Base-by-base conservation (phyloP, 2,329 filamentous ascomycete genomes). In the Penicillium psychrosexuale region DNA sequence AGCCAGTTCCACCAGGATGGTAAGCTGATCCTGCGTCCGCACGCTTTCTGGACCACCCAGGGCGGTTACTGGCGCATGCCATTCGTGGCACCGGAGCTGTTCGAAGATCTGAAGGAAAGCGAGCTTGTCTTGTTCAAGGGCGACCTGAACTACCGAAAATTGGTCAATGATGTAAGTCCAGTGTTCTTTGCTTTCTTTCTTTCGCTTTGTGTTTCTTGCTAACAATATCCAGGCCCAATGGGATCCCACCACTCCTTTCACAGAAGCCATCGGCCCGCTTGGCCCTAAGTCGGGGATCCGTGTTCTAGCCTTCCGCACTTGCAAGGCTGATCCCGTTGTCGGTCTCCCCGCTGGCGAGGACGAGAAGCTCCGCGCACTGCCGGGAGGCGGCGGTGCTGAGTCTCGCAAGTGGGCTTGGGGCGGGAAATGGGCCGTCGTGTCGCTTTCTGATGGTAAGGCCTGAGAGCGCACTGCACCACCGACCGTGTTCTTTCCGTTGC, bases 81-180 rank as follows among this genome's bases (percentile, higher is more conserved):
- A 0, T 73, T 78, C 13, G 80, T 84, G 24, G 89, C 85, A 1
- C 82, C 84, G 3, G 80, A 82, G 28, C 76, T 99, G 12, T 82
- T 84, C 49, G 82, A 89, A 7, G 93, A 97, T 68, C 75, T 99
- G 53, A 87, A 91, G 77, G 77, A 84, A 58, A 90, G 89, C 61
- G 90, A 96, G 72, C 79, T 99, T 17, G 90, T 96, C 12, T 85
- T 99, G 53, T 97, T 97, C 80, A 99, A 99, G 79, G 94, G 94
- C 3, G 94, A 99, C 70, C 72, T 99, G 64, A 99, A 99, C 77
- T 99, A 97, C 74, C 82, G 94, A 58, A 99, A 99, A 74, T 74
- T 99, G 62, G 91, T 88, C 30, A 89, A 85, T 46, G 94, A 99
- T 79, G 91, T 93, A 77, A 78, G 87, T 78, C 24, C 30, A 2